Evolutionary conservation across 768 basidiomycete genomes (phyloP).

Genomic region (Hericium rajendrae): DNA sequence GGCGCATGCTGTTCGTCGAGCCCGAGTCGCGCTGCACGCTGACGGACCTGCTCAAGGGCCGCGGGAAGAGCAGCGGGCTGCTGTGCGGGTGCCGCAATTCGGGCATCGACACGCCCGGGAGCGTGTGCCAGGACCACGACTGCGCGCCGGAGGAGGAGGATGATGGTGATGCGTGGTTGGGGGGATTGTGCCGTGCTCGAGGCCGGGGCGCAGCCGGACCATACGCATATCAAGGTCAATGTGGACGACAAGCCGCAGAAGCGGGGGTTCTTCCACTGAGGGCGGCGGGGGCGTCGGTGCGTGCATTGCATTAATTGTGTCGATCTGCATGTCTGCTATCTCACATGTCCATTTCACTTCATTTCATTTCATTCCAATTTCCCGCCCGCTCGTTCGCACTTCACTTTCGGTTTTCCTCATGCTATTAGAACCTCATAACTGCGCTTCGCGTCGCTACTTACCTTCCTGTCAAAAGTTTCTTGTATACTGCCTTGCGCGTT

Average conservation of each 20-base stretch:
- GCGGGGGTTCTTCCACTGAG: conserved; percentile 61
- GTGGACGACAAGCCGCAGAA: conserved; percentile 67
- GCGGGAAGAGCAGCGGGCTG: conserved; percentile 62
- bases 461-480: conserved; percentile 4
- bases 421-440: neutral
- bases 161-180: conserved; percentile 85
- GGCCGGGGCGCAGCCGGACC: conserved; percentile 34
- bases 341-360: neutral
- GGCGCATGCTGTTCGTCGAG: conserved; percentile 91
- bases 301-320: too few species aligned
- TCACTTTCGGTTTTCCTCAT: neutral
- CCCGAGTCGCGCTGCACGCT: conserved; percentile 85
- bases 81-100: conserved; percentile 64
- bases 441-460: neutral
- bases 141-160: conserved; percentile 60
- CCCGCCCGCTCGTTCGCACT: neutral
- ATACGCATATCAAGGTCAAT: conserved; percentile 66
- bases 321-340: too few species aligned
- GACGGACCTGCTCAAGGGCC: conserved; percentile 80
- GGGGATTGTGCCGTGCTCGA: conserved; percentile 61
- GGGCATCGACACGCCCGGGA: conserved; percentile 34
- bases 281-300: too few species aligned
- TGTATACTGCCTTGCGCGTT: conserved; percentile 3
- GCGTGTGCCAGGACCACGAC: conserved; percentile 51
- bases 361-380: neutral